Base-by-base conservation (phyloP, 108 stramenopile genomes). In the Nannochloropsis salina region DNA sequence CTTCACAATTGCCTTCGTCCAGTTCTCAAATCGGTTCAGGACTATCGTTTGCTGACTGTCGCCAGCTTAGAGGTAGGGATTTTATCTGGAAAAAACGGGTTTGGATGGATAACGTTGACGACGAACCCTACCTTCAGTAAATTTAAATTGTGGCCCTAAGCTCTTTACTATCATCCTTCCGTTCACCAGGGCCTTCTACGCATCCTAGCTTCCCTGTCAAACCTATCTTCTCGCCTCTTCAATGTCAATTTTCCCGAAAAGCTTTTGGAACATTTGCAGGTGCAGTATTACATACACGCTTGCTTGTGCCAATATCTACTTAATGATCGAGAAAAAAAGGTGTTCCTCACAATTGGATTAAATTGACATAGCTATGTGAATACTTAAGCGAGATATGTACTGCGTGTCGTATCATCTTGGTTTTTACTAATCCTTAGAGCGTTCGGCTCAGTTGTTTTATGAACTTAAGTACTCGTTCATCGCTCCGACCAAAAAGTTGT, bases 331-430 rank as follows among this genome's bases (percentile, higher is more conserved):
- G 31, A 31, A 31, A 31, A 18, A 51, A 18, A 10, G 51, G 10
- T 51, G 51, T 51, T 18, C 12, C 86, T 83, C 12, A 83, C 80
- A 44, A 22, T 83, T 20, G 83, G 51, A 47, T 61, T 82, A 8
- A 42, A 42, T 44, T 88, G 88, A 85, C 83, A 88, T 82, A 84
- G 82, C 15, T n/a, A 31, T 79, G 88, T 82, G 47, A 85, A 85
- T 51, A 45, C 85, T 43, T 81, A 85, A 85, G 88, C 82, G n/a
- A 42, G 6, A 18, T 9, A 11, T 82, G 9, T 82, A 82, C 81
- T 82, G 81, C 20, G 1, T 9, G 41, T 15, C 21, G 21, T 82
- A 9, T 82, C 10, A 41, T 82, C 21, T 22, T 82, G 12, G 31
- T 10, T 22, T 42, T 42, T 22, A 31, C 31, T 31, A 31, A 0